phyloP scores from a whole-genome alignment of 108 stramenopile genomes.

The Parietichytrium sp. region DNA sequence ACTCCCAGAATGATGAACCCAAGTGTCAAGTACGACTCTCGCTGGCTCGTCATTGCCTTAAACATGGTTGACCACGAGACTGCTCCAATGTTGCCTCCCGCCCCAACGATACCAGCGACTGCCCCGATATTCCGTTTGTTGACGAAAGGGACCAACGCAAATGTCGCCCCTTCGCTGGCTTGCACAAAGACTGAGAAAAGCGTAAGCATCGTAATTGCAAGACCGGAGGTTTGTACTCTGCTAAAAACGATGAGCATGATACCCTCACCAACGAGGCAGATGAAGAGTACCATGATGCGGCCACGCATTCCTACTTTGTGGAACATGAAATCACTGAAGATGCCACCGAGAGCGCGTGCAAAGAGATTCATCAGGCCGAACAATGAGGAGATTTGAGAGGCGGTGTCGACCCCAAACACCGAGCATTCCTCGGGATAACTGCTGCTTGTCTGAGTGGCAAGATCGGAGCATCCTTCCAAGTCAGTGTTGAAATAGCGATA shows the following conservation, averaged over 20 bases:
- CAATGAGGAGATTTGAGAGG: slow-evolving; percentile 44
- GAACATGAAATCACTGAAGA: not conserved
- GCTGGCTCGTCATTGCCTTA: slow-evolving; percentile 4
- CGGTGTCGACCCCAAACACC: slow-evolving; percentile 45
- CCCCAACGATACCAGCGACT: slow-evolving; percentile 53
- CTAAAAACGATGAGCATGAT: slow-evolving; percentile 50
- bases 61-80: slow-evolving; percentile 48
- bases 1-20: slow-evolving; percentile 8
- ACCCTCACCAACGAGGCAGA: slow-evolving; percentile 42
- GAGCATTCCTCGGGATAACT: slow-evolving; percentile 45
- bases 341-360: not conserved
- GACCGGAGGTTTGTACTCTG: not conserved
- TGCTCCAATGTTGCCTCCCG: slow-evolving; percentile 55
- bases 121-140: slow-evolving; percentile 48
- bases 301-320: slow-evolving; percentile 49
- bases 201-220: slow-evolving; percentile 45
- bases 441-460: slow-evolving; percentile 49
- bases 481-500: slow-evolving; percentile 30
- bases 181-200: slow-evolving; percentile 50
- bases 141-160: slow-evolving; percentile 53
- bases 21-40: slow-evolving; percentile 1
- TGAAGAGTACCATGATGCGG: slow-evolving; percentile 44
- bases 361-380: slow-evolving; percentile 41
- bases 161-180: slow-evolving; percentile 49
- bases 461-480: not conserved